These are phyloP conservation scores for Fistulifera pelliculosa DNA, from an alignment of 108 stramenopile species.

Conservation along the genomic window DNA sequence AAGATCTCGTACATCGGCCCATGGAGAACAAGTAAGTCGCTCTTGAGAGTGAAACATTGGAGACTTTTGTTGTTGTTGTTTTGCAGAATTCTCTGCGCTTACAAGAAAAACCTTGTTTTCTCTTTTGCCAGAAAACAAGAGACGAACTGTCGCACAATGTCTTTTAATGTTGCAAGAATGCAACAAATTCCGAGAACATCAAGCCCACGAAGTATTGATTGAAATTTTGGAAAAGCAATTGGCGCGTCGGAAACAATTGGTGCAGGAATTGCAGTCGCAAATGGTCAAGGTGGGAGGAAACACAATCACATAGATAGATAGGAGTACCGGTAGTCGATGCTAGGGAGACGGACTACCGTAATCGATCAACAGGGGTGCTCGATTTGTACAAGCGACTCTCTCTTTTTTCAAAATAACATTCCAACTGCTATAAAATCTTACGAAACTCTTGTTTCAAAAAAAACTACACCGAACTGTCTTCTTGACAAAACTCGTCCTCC, in stretches of 20 bases:
- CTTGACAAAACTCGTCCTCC: too few relatives aligned
- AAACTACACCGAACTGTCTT: too few relatives aligned
- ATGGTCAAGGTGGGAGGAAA: too few relatives aligned
- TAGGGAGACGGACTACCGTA: too few relatives aligned
- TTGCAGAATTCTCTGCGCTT: background rate
- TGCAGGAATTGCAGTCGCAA: conserved; percentile 26
- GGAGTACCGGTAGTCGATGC: too few relatives aligned
- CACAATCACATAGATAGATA: too few relatives aligned
- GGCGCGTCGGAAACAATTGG: conserved; percentile 30
- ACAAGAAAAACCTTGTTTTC: conserved; percentile 6
- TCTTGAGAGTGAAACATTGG: too few relatives aligned
- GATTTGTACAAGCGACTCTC: too few relatives aligned
- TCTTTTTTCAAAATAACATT: too few relatives aligned
- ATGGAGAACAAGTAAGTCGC: conserved; percentile 76
- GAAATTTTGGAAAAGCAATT: conserved; percentile 62
- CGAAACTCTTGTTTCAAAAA: too few relatives aligned
- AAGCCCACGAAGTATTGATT: conserved; percentile 73
- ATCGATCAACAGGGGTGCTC: too few relatives aligned
- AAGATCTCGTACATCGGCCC: conserved; percentile 68
- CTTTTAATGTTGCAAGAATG: conserved; percentile 81
- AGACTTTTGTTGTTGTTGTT: background rate
- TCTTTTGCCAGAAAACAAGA: conserved; percentile 34
- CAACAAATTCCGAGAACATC: conserved; percentile 87
- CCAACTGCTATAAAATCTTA: too few relatives aligned
- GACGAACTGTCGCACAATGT: conserved; percentile 79